These are phyloP conservation scores for Pichia sp. DNA, from an alignment of 1,139 yeast genomes.

Conservation along the genomic window DNA sequence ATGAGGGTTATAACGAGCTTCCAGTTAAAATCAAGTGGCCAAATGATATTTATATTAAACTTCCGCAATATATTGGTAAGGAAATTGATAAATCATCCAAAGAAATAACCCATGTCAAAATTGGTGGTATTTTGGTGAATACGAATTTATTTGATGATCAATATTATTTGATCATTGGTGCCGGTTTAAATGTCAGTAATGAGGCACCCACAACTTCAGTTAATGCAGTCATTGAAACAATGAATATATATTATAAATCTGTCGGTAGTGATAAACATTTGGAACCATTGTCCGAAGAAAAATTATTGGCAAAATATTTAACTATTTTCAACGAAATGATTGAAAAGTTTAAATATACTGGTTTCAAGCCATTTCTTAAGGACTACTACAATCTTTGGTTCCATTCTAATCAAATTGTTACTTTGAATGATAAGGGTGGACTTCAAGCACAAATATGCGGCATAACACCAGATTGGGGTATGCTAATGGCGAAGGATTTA, in stretches of 20 bases:
- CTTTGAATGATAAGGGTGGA: conserved; percentile 37
- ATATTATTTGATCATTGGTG: conserved; percentile 67
- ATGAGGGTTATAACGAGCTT: conserved; percentile 38
- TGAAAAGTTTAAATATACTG: conserved; percentile 51
- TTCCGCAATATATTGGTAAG: conserved; percentile 48
- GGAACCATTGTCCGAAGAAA: conserved; percentile 41
- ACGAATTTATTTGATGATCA: conserved; percentile 55
- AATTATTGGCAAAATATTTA: conserved; percentile 63
- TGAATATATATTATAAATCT: conserved; percentile 42
- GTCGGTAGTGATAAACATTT: conserved; percentile 33
- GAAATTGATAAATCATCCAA: conserved; percentile 21
- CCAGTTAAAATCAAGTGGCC: conserved; percentile 95
- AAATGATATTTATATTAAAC: conserved; percentile 76
- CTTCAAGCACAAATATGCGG: conserved; percentile 66
- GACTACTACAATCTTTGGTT: conserved; percentile 83
- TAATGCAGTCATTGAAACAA: conserved; percentile 55
- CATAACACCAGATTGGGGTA: conserved; percentile 77
- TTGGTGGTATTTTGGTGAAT: conserved; percentile 81
- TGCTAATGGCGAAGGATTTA: conserved; percentile 68
- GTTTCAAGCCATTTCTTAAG: conserved; percentile 64
- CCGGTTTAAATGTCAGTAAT: conserved; percentile 80
- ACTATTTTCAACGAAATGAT: conserved; percentile 59
- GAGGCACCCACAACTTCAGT: conserved; percentile 90
- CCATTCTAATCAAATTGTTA: conserved; percentile 64
- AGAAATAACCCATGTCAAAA: conserved; percentile 58